These are phyloP conservation scores for Pyrenochaeta sp. DNA, from an alignment of 2,329 filamentous ascomycete species.

Conservation along the genomic window DNA sequence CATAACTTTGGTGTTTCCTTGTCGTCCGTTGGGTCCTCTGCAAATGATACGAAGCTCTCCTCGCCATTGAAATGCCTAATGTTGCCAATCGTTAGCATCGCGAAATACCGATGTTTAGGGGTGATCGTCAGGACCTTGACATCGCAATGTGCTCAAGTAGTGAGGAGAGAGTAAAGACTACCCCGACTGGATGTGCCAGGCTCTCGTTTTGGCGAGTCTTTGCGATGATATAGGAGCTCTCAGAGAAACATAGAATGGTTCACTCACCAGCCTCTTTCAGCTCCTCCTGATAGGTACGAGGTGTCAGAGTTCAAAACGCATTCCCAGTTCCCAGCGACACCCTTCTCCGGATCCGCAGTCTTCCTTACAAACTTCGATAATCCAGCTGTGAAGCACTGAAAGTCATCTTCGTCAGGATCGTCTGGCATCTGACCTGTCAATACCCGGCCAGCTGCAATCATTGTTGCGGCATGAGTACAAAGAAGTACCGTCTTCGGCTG, in stretches of 20 bases:
- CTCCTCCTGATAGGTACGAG: conserved; percentile 78
- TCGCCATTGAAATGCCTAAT: conserved; percentile 49
- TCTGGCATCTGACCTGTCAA: conserved; percentile 81
- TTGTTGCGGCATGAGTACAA: conserved; percentile 87
- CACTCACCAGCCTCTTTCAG: conserved; percentile 85
- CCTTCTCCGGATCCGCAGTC: conserved; percentile 59
- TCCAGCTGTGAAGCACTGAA: conserved; percentile 83
- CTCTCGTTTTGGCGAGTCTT: too few relatives aligned
- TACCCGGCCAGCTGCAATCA: conserved; percentile 85
- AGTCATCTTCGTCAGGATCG: conserved; percentile 77
- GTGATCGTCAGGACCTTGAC: too few relatives aligned
- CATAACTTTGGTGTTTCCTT: conserved; percentile 36
- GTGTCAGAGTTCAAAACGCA: conserved; percentile 86
- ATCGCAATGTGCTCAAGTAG: background rate
- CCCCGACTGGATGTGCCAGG: too few relatives aligned
- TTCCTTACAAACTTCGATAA: conserved; percentile 72
- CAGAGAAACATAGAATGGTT: background rate
- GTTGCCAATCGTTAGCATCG: background rate
- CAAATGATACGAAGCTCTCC: conserved; percentile 46
- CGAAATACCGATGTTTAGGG: background rate
- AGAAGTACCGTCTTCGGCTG: conserved; percentile 74
- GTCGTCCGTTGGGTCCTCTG: conserved; percentile 24
- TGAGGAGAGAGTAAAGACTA: background rate
- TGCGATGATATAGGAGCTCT: too few relatives aligned
- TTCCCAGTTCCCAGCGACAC: conserved; percentile 80